A percentile compares a stretch with the other conserved stretches of the same genome.
Conservation (phyloP, 352 stramenopile genomes). For the Globisporangium alternatum region DNA sequence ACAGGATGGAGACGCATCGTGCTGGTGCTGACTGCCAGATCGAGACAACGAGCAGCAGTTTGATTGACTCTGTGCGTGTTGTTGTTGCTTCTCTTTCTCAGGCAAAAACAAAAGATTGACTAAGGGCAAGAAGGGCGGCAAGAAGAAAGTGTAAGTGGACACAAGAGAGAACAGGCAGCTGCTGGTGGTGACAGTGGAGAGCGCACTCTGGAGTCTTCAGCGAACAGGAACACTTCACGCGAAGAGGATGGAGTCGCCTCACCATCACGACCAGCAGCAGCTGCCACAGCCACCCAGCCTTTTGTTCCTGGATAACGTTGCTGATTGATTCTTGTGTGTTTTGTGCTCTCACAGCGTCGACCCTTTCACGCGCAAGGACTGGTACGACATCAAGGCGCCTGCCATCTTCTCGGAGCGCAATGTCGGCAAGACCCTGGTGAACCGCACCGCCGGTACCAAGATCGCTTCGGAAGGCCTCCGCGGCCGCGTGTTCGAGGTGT, state of each 20-base stretch:
- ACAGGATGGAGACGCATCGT: conserved; percentile 5
- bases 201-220: neutral
- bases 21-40: neutral
- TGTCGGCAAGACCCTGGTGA: conserved; percentile 99
- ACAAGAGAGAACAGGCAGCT: neutral
- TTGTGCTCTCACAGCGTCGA: conserved; percentile 78
- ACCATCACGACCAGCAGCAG: neutral
- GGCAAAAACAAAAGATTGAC: conserved; percentile 92
- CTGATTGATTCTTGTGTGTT: conserved; percentile 16
- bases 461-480: conserved; percentile 98
- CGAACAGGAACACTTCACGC: neutral
- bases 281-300: neutral
- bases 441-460: conserved; percentile 94
- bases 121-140: conserved; percentile 91
- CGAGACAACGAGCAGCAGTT: neutral
- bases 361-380: conserved; percentile 99
- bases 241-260: neutral
- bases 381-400: conserved; percentile 97
- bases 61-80: conserved; percentile 1
- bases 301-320: neutral
- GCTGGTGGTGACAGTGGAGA: neutral
- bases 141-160: conserved; percentile 88
- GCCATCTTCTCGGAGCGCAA: conserved; percentile 98
- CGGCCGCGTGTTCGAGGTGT: conserved; percentile 98
- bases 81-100: conserved; percentile 23